A percentile compares a stretch with the other conserved stretches of the same genome.
Conservation (phyloP, 805 yeast species). For the Starmera caribaea region DNA sequence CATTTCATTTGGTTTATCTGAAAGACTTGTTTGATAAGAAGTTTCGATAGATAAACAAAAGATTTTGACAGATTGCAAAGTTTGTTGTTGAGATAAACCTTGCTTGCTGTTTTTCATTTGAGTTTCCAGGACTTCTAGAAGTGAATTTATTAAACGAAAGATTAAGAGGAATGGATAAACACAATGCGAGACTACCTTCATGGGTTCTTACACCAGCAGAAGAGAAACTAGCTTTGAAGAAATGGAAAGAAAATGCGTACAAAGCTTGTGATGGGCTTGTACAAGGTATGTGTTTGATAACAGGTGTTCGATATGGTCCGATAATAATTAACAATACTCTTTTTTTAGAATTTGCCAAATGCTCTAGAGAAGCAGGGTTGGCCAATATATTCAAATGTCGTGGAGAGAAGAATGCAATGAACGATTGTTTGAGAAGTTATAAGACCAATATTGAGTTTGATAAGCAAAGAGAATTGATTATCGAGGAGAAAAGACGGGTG, state of each 20-base stretch:
- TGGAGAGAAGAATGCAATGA: constrained; percentile 45
- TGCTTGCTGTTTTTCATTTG: too few relatives aligned
- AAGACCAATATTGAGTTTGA: constrained; percentile 61
- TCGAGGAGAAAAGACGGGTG: constrained; percentile 30
- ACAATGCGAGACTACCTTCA: constrained; percentile 39
- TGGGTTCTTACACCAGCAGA: constrained; percentile 75
- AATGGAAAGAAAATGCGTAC: constrained; percentile 63
- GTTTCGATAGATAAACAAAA: too few relatives aligned
- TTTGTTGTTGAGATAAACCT: too few relatives aligned
- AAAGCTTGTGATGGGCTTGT: constrained; percentile 60
- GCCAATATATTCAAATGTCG: constrained; percentile 62
- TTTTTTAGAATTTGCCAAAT: constrained; percentile 42
- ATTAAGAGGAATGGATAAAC: constrained; percentile 13
- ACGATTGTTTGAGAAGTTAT: constrained; percentile 50
- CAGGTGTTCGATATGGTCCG: constrained; percentile 62
- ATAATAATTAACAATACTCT: constrained; percentile 51
- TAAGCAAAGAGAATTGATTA: constrained; percentile 53
- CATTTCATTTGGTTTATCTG: too few relatives aligned
- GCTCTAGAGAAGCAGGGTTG: constrained; percentile 54
- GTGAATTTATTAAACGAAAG: neutral
- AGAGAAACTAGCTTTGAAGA: constrained; percentile 60
- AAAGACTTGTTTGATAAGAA: too few relatives aligned
- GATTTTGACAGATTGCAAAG: too few relatives aligned
- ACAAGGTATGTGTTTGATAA: constrained; percentile 60
- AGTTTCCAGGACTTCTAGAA: neutral